Base-by-base conservation (phyloP, 352 stramenopile genomes). In the Globisporangium orthogonon region DNA sequence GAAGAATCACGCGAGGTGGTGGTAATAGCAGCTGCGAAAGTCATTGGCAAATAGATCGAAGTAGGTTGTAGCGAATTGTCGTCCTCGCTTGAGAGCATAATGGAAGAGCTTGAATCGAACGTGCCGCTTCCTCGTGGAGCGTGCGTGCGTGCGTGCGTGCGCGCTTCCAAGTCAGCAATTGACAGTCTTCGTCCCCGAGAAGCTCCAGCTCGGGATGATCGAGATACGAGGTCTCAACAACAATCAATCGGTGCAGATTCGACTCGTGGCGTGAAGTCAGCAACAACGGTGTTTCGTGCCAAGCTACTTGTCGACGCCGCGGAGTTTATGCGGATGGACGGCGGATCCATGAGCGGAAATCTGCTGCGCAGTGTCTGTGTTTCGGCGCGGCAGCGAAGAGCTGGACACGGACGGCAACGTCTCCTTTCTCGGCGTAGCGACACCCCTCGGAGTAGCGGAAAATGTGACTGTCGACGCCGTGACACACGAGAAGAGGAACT, bases 401-500 rank as follows among this genome's bases (percentile, higher is more conserved):
- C 49, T 58, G 41, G 62, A 52, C 15, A 69, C 55, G n/a, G 62
- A 65, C 40, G 52, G 45, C 28, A 65, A 52, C 14, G 53, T 54
- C 28, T 57, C 48, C 48, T 62, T 61, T 13, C 39, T 51, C 9
- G 18, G 56, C 6, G 13, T 30, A 17, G 54, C 37, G 29, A 52
- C 47, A 49, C 40, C 56, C 35, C 35, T 62, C 30, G 47, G 31
- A 23, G 29, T 48, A 15, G 31, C n/a, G 11, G 30, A 35, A 1
- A 29, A 14, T 7, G 50, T 28, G n/a, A 48, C 7, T 4, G 37
- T 43, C 37, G 35, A 39, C 31, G 30, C 52, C 31, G 39, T 44
- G 39, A 40, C 57, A 52, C 57, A 62, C 37, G 62, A 69, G 10
- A 67, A 47, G 14, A 78, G 50, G 39, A 87, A 89, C 15, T 75